Conservation (phyloP, 108 stramenopile genomes). For the Cyclotella atomus region DNA sequence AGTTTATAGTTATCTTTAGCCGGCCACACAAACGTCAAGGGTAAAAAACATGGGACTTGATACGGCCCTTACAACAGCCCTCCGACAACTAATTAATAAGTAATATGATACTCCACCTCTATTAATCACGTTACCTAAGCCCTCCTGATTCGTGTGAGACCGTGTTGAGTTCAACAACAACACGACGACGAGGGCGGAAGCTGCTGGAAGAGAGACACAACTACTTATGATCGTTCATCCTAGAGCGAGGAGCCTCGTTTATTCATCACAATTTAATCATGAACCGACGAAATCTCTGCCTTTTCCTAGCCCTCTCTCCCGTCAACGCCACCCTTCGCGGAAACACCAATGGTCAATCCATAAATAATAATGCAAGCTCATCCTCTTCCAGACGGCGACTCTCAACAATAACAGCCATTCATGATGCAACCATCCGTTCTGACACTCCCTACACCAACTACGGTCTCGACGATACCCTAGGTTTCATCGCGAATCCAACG, state of each 20-base stretch:
- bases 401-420: not conserved
- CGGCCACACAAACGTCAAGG: no score
- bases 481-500: not conserved
- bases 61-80: no score
- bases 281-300: not conserved
- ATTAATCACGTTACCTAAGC: not conserved
- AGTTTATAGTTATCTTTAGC: no score
- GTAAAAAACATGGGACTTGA: no score
- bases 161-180: no score
- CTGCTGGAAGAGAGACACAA: no score
- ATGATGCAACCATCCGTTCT: constrained; percentile 6
- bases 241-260: no score
- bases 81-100: no score
- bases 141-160: no score
- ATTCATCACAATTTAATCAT: not conserved
- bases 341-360: not conserved
- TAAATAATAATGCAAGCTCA: not conserved
- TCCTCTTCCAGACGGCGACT: not conserved
- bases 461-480: constrained; percentile 5
- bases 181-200: no score
- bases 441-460: constrained; percentile 6
- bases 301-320: not conserved
- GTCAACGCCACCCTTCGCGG: not conserved
- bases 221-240: no score
- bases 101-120: no score